A percentile compares a stretch with the other conserved stretches of the same genome.
These are phyloP conservation scores for Pseudofabraea citricarpa DNA, from an alignment of 2,329 filamentous ascomycete species.

Conservation along the genomic window DNA sequence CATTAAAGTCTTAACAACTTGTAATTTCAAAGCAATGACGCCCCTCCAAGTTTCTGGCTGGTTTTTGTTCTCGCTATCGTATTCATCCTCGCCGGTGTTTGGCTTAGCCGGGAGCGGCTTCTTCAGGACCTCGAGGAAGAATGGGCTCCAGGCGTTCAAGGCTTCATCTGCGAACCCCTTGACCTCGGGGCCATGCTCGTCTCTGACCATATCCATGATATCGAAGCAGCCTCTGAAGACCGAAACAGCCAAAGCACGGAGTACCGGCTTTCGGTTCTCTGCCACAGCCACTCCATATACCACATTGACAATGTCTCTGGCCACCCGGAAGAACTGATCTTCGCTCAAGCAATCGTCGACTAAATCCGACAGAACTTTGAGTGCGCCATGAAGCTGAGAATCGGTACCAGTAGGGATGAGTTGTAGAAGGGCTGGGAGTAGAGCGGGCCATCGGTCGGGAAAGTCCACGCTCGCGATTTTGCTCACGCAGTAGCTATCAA, in stretches of 20 bases:
- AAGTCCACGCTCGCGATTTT: conserved; percentile 94
- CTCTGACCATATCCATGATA: conserved; percentile 93
- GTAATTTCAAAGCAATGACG: conserved; percentile 80
- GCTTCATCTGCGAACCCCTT: conserved; percentile 86
- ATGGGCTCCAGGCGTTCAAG: conserved; percentile 79
- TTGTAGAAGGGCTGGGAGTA: conserved; percentile 75
- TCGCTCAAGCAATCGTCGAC: conserved; percentile 93
- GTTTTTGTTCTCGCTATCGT: conserved; percentile 42
- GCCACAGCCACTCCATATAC: conserved; percentile 80
- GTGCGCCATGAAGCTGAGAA: conserved; percentile 77
- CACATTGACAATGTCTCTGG: conserved; percentile 76
- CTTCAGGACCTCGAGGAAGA: conserved; percentile 78
- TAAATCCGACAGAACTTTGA: conserved; percentile 83
- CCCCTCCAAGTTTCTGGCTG: conserved; percentile 72
- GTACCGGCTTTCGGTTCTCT: conserved; percentile 64
- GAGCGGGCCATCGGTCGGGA: conserved; percentile 88
- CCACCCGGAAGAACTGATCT: conserved; percentile 90
- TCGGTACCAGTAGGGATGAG: conserved; percentile 74
- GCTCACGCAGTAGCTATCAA: conserved; percentile 66
- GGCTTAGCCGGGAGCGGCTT: conserved; percentile 61
- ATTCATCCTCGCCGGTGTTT: conserved; percentile 48
- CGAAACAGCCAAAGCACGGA: conserved; percentile 81
- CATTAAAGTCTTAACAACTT: conserved; percentile 90
- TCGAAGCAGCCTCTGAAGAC: conserved; percentile 92
- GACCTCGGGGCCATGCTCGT: conserved; percentile 82